Evolutionary conservation across 257 asterid species (phyloP).

Genomic region (Ballota nigra): DNA sequence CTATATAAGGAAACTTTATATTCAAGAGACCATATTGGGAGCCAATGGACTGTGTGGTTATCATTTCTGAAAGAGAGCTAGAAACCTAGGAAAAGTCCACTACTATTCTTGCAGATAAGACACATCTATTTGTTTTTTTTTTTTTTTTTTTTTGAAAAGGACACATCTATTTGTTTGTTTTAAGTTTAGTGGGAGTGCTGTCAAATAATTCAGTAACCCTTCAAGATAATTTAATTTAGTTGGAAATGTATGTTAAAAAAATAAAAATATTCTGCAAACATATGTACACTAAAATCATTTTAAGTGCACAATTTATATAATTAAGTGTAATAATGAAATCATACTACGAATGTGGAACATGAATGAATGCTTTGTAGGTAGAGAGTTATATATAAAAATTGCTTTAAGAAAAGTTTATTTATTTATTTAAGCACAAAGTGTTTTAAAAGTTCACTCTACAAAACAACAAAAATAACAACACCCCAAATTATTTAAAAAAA

Average conservation of each 20-base stretch:
- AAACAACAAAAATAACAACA: constrained; percentile 8
- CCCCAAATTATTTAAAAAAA: constrained; percentile 15
- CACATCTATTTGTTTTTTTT: constrained; percentile 19
- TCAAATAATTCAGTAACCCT: not conserved
- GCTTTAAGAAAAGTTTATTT: constrained; percentile 16
- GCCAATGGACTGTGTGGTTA: not conserved
- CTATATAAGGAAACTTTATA: constrained; percentile 15
- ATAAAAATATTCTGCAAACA: not conserved
- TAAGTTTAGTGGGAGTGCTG: constrained; percentile 2
- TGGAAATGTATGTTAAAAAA: not conserved
- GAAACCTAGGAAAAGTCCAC: not conserved
- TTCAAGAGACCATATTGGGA: constrained; percentile 1
- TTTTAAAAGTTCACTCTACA: not conserved
- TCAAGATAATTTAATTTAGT: not conserved
- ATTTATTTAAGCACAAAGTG: not conserved
- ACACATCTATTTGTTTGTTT: constrained; percentile 17
- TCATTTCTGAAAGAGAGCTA: not conserved
- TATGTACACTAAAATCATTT: not conserved
- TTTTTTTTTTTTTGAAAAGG: constrained; percentile 18
- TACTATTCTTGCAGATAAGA: constrained; percentile 11
- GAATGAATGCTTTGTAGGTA: not conserved
- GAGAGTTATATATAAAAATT: not conserved
- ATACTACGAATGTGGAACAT: not conserved
- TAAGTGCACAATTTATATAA: not conserved
- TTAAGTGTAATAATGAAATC: not conserved